Percentiles rank a stretch among this genome's conserved stretches.
Conservation (phyloP, 1,139 yeast species). For the Sugiyamaella novakii region DNA sequence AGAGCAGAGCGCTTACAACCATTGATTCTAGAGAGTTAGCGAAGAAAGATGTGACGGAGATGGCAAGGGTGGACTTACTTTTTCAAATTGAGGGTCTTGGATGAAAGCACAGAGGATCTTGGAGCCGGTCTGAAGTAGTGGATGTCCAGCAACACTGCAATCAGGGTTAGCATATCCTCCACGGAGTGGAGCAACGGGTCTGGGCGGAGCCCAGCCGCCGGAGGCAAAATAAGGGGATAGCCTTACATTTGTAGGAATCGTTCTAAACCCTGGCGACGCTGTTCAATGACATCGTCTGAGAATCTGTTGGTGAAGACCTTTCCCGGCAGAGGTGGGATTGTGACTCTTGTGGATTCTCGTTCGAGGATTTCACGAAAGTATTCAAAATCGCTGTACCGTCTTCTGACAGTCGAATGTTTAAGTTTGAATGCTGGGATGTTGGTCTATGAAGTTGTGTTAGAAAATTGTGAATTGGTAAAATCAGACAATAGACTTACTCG, state of each 20-base stretch:
- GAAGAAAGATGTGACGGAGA: too few species aligned
- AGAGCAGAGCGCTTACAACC: slow-evolving; percentile 29
- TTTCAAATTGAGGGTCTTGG: slow-evolving; percentile 85
- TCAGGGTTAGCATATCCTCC: neutral
- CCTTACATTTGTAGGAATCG: slow-evolving; percentile 62
- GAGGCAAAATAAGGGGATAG: slow-evolving; percentile 2
- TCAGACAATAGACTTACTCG: slow-evolving; percentile 52
- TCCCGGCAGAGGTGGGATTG: slow-evolving; percentile 87
- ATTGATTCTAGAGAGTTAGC: slow-evolving; percentile 35
- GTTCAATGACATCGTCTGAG: slow-evolving; percentile 80
- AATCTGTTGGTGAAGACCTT: slow-evolving; percentile 75
- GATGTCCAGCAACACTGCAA: slow-evolving; percentile 81
- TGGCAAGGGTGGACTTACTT: slow-evolving; percentile 39
- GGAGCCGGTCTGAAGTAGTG: slow-evolving; percentile 88
- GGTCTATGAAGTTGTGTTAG: slow-evolving; percentile 33
- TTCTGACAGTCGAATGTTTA: slow-evolving; percentile 66
- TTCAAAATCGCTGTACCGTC: slow-evolving; percentile 91
- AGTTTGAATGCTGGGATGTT: slow-evolving; percentile 80
- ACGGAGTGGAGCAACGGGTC: neutral
- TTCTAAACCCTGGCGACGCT: slow-evolving; percentile 81
- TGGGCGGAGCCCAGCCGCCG: neutral
- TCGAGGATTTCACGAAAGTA: slow-evolving; percentile 74
- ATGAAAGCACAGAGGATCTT: slow-evolving; percentile 78
- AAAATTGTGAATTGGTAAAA: neutral
- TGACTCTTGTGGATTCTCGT: slow-evolving; percentile 72